Percentiles rank a stretch among this genome's conserved stretches.
Evolutionary conservation across 1,284 basidiomycete species (phyloP).

Genomic region (Rhodotorula sp.): DNA sequence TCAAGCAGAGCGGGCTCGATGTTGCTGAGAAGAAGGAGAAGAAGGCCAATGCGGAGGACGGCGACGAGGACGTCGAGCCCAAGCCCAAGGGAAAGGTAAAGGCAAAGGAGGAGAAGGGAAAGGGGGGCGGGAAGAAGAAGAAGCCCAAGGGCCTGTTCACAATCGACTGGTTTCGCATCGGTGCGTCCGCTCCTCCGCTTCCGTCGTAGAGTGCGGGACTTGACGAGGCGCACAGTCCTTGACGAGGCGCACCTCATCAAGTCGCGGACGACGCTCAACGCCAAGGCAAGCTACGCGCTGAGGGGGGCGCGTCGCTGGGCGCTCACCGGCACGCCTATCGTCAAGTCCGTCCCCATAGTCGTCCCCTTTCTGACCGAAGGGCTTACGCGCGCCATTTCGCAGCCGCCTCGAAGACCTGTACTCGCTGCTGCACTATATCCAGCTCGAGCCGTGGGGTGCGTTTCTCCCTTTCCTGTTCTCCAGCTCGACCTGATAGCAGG

Average conservation of each 20-base stretch:
- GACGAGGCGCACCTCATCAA: conserved; percentile 85
- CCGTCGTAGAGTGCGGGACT: background rate
- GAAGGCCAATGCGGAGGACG: conserved; percentile 2
- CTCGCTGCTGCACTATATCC: conserved; percentile 83
- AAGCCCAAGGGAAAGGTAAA: conserved; percentile 22
- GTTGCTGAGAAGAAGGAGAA: conserved; percentile 10
- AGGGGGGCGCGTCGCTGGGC: conserved; percentile 83
- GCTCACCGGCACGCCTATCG: conserved; percentile 92
- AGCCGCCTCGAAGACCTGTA: conserved; percentile 79
- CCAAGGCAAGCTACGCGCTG: conserved; percentile 85
- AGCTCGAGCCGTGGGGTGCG: conserved; percentile 82
- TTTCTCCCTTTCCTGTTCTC: background rate
- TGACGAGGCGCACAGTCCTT: conserved; percentile 55
- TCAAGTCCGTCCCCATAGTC: conserved; percentile 65
- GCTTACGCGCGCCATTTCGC: background rate
- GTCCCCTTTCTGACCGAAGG: background rate
- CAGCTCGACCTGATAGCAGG: background rate
- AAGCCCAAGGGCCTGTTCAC: conserved; percentile 33
- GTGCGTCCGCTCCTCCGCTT: conserved; percentile 8
- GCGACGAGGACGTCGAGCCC: conserved; percentile 1
- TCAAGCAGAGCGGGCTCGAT: conserved; percentile 34
- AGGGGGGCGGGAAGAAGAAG: background rate
- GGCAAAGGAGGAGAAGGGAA: conserved; percentile 20
- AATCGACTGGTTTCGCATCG: conserved; percentile 77
- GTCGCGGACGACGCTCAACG: conserved; percentile 82